These are phyloP conservation scores for Syzygium syzygioides DNA, from an alignment of 441 rosid species.

Conservation along the genomic window DNA sequence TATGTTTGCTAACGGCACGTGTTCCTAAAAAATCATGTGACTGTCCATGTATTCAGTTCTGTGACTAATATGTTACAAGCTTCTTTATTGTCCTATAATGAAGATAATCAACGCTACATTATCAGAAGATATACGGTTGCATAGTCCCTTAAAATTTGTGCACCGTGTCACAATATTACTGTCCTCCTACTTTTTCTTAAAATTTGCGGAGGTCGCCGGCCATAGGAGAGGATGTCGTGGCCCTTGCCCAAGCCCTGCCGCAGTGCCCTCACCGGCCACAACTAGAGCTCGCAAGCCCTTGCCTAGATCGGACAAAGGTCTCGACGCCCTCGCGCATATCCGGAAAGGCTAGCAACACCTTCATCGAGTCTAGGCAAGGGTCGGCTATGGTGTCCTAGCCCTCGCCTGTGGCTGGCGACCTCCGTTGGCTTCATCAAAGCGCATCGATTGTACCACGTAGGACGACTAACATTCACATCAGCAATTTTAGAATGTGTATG, in stretches of 20 bases:
- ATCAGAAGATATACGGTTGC: neutral
- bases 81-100: neutral
- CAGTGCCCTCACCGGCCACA: neutral
- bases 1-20: neutral
- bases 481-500: neutral
- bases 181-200: neutral
- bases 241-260: neutral
- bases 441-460: rapidly evolving
- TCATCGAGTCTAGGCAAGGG: neutral
- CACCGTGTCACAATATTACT: neutral
- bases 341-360: neutral
- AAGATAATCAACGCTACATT: neutral
- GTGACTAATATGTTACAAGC: neutral
- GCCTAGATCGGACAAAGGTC: neutral
- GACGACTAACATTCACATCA: rapidly evolving
- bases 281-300: neutral
- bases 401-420: neutral
- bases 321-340: rapidly evolving
- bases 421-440: neutral
- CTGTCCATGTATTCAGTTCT: neutral
- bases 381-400: neutral
- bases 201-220: neutral
- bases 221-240: neutral
- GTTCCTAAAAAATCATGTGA: neutral
- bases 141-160: neutral